These are phyloP conservation scores for Cyanidiococcus yangmingshanensis DNA, from an alignment of 23 red algal species.

Conservation along the genomic window DNA sequence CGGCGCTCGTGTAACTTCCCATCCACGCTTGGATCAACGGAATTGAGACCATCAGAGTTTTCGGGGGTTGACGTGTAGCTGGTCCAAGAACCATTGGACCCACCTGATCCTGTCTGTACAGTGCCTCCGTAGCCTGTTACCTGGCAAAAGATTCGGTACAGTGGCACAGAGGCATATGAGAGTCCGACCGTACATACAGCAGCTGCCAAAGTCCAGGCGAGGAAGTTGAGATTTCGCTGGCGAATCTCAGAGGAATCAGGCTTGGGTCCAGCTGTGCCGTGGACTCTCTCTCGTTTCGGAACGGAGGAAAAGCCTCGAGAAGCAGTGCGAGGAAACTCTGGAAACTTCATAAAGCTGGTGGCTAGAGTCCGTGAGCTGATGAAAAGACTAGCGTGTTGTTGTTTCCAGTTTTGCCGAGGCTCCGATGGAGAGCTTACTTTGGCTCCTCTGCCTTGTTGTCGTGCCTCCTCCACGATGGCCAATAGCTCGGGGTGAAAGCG, in stretches of 20 bases:
- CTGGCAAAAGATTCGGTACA: slow-evolving; percentile 99
- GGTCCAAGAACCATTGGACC: background rate
- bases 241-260: slow-evolving; percentile 9
- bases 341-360: too few species aligned
- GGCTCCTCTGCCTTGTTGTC: too few species aligned
- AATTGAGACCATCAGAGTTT: background rate
- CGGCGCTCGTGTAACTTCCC: slow-evolving; percentile 29
- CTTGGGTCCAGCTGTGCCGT: too few species aligned
- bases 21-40: background rate
- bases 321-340: too few species aligned
- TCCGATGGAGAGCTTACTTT: too few species aligned
- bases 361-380: too few species aligned
- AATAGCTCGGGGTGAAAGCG: too few species aligned
- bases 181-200: slow-evolving; percentile 57
- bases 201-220: slow-evolving; percentile 41
- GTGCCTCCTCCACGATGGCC: too few species aligned
- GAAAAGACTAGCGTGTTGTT: too few species aligned
- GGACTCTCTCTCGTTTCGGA: too few species aligned
- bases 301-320: too few species aligned
- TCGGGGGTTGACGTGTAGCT: background rate
- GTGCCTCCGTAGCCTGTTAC: slow-evolving; percentile 92
- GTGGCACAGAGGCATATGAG: slow-evolving; percentile 83
- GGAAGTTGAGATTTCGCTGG: slow-evolving; percentile 47
- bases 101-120: slow-evolving; percentile 21
- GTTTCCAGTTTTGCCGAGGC: too few species aligned